These are phyloP conservation scores for Populus hybrid DNA, from an alignment of 441 rosid species.

Conservation along the genomic window DNA sequence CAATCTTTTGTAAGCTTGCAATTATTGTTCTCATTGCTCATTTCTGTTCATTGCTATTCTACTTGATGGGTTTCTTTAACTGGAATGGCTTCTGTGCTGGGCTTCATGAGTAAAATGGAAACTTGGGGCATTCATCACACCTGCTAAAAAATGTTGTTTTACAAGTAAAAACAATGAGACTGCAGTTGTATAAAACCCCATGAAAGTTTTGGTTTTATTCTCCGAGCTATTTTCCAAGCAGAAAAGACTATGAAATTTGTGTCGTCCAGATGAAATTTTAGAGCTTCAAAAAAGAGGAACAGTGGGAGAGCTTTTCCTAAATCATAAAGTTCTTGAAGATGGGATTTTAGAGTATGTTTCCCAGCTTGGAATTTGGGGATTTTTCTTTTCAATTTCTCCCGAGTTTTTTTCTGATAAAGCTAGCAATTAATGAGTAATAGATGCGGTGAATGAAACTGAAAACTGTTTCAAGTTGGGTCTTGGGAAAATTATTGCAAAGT, in stretches of 20 bases:
- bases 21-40: constrained; percentile 3
- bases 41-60: constrained; percentile 6
- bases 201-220: not conserved
- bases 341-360: not conserved
- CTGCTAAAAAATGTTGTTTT: constrained; percentile 3
- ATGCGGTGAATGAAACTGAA: constrained; percentile 17
- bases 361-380: not conserved
- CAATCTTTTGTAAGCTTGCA: constrained; percentile 16
- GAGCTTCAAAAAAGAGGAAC: constrained; percentile 17
- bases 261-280: constrained; percentile 23
- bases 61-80: constrained; percentile 20
- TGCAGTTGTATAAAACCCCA: not conserved
- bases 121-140: constrained; percentile 20
- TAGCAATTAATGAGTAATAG: constrained; percentile 8
- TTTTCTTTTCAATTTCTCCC: not conserved
- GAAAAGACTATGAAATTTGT: not conserved
- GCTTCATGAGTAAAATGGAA: constrained; percentile 17
- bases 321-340: not conserved
- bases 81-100: constrained; percentile 24
- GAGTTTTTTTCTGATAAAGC: not conserved
- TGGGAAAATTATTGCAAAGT: constrained; percentile 23
- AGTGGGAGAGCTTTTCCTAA: not conserved
- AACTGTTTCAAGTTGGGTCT: constrained; percentile 22
- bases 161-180: constrained; percentile 2
- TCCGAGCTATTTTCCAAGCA: not conserved